Percentiles rank a stretch among this genome's conserved stretches.
phyloP scores from a whole-genome alignment of 2,329 filamentous ascomycete species.

The Westerdykella ornata region DNA sequence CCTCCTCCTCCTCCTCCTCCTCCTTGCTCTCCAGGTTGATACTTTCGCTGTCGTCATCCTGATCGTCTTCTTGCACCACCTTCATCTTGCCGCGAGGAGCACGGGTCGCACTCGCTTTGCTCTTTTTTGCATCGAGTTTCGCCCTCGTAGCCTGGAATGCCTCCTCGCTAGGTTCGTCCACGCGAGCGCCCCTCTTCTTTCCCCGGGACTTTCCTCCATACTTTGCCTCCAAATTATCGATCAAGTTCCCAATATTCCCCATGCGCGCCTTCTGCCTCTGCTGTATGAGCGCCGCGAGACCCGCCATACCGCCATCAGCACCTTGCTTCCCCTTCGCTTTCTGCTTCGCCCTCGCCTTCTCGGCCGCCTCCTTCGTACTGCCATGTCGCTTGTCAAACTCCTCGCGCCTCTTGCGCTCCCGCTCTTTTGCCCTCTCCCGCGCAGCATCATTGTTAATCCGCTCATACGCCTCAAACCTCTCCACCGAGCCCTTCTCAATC shows the following conservation, averaged over 20 bases:
- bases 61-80: not conserved
- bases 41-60: not conserved
- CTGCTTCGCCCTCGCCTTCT: constrained; percentile 60
- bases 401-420: constrained; percentile 33
- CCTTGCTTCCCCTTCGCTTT: constrained; percentile 52
- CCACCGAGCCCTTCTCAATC: constrained; percentile 62
- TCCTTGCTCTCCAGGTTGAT: constrained; percentile 1
- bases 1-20: constrained; percentile 12
- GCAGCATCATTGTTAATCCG: constrained; percentile 52
- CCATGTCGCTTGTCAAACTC: constrained; percentile 45
- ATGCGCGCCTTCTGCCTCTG: constrained; percentile 30
- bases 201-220: constrained; percentile 35
- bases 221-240: constrained; percentile 31
- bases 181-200: constrained; percentile 41
- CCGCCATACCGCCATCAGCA: constrained; percentile 28
- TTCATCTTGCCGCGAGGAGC: not conserved
- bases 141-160: constrained; percentile 42
- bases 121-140: constrained; percentile 5
- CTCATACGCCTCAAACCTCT: constrained; percentile 61
- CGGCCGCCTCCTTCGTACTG: constrained; percentile 47
- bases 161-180: constrained; percentile 57
- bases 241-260: constrained; percentile 22
- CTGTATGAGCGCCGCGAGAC: constrained; percentile 35
- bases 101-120: constrained; percentile 11
- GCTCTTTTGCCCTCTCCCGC: constrained; percentile 26